Conservation (phyloP, 305 asterid species). For the Fraxinus sp. region DNA sequence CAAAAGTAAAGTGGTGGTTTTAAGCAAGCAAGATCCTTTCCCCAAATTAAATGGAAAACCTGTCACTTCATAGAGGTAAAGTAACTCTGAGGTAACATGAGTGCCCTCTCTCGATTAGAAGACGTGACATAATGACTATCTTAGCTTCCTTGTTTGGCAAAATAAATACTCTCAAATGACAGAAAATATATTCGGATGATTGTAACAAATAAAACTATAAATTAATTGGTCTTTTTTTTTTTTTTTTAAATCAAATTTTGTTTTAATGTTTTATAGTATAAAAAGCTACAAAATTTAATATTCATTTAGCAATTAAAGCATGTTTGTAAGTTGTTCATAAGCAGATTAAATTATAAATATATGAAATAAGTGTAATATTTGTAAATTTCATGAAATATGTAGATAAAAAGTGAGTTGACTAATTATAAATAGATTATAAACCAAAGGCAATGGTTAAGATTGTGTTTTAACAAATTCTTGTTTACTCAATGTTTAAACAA, state of each 20-base stretch:
- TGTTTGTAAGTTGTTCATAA: neutral
- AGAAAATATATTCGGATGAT: neutral
- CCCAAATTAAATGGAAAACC: conserved; percentile 88
- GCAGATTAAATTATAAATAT: neutral
- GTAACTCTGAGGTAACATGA: neutral
- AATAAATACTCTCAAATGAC: neutral
- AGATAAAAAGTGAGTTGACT: no score
- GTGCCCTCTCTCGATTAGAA: neutral
- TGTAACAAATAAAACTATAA: neutral
- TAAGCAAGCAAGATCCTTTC: conserved; percentile 96
- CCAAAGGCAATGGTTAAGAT: no score
- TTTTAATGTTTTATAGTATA: no score
- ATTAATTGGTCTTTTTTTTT: no score
- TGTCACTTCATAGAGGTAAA: conserved; percentile 44
- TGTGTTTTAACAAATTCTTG: no score
- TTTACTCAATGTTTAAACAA: no score
- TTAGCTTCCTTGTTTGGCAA: neutral
- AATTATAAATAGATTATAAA: no score
- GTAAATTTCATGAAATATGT: no score
- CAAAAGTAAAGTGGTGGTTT: conserved; percentile 88
- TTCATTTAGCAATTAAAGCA: neutral
- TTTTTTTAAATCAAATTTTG: neutral
- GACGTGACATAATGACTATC: neutral
- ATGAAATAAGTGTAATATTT: neutral
- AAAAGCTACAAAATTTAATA: no score